Base-by-base conservation (phyloP, 1,139 yeast genomes). In the Candida frijolesensis region DNA sequence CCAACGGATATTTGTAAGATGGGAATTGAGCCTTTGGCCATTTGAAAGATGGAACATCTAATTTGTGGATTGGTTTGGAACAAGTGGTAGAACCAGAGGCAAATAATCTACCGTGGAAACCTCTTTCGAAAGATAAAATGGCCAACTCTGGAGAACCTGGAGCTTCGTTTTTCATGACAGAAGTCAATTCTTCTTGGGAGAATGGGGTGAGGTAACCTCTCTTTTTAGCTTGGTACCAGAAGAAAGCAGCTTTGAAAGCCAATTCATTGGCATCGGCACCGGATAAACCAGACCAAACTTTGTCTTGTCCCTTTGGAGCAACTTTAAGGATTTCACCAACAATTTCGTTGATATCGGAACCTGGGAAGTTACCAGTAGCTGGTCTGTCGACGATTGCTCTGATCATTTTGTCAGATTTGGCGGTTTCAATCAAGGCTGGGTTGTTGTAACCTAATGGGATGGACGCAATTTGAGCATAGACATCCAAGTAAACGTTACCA, bases 11-110 rank as follows among this genome's bases (percentile, higher is more conserved):
- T 69, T 83, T 74, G 71, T 86, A 83, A 45, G 79, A 63, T 52
- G 96, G 96, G 76, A 84, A 88, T 58, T 87, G 83, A 43, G 95
- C 94, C 68, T 85, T 86, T 64, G 96, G 96, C 96, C 96, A 87
- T 60, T 86, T 81, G 74, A 87, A 87, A 14, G 91, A 81, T 53
- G 96, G 96, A 67, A 87, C 82, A 65, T 87, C 96, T 68, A 87
- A 79, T 74, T 87, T 87, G 76, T 88, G 95, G 59, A 87, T 79
- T 56, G 95, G 91, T 75, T 87, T 88, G 48, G 94, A 85, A 66
- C 91, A 77, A 29, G 96, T 87, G 57, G 87, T 80, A 22, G 92
- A 83, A 40, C 85, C 86, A 44, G 91, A 79, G 18, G 94, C 96
- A 72, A 87, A 86, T 56, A 87, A 74, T 68, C 96, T 81, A 53